phyloP scores from a whole-genome alignment of 176 grass and related monocot species.

The Ensete ventricosum region DNA sequence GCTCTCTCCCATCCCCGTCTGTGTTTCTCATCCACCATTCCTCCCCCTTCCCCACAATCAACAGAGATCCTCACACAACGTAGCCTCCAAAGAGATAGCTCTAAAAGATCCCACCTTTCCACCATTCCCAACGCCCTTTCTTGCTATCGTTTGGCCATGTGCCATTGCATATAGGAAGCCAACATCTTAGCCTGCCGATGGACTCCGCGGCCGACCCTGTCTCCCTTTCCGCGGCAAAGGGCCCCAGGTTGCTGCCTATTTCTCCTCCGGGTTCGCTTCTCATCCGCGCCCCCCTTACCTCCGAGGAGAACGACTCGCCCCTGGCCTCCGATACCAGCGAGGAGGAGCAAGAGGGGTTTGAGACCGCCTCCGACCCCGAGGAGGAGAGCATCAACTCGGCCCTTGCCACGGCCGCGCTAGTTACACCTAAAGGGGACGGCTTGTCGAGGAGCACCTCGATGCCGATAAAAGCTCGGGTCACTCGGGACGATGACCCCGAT shows the following conservation, averaged over 20 bases:
- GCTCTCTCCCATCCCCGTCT: not conserved
- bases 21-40: not conserved
- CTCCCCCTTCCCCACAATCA: not conserved
- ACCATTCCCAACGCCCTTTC: not conserved
- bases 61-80: not conserved
- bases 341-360: not conserved
- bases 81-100: not conserved
- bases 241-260: not conserved
- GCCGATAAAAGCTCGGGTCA: slow-evolving; percentile 2
- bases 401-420: not conserved
- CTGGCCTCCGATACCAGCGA: slow-evolving; percentile 8
- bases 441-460: not conserved
- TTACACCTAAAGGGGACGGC: not conserved
- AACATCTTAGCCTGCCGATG: not conserved
- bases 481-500: slow-evolving; percentile 2
- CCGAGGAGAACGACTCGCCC: slow-evolving; percentile 9
- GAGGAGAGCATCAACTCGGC: not conserved
- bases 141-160: not conserved
- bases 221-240: not conserved
- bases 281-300: slow-evolving; percentile 17
- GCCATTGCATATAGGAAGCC: not conserved
- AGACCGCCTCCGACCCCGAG: not conserved
- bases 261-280: slow-evolving; percentile 4
- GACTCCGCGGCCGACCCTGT: not conserved
- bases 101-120: not conserved